Conservation (phyloP, 345 rosid species). For the Eucalyptus tenuipes region DNA sequence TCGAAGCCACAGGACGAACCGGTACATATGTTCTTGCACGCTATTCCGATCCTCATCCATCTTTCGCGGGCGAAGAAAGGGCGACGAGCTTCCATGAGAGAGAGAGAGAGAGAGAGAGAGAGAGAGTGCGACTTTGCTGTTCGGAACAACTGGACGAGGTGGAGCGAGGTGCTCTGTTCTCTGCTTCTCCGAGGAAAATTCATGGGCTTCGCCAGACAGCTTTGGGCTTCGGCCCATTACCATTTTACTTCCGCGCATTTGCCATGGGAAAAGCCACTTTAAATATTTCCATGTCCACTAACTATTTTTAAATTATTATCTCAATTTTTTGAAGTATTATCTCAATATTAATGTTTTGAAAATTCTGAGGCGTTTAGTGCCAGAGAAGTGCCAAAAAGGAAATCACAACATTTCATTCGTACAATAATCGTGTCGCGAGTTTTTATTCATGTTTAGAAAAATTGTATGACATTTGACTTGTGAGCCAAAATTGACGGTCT, state of each 20-base stretch:
- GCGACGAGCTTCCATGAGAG: neutral
- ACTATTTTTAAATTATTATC: neutral
- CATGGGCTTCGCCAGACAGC: neutral
- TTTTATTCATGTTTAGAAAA: neutral
- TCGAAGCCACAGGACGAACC: neutral
- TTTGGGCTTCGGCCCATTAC: neutral
- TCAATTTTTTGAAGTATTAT: neutral
- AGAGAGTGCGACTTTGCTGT: neutral
- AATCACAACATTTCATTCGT: neutral
- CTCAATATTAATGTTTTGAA: neutral
- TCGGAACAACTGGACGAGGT: neutral
- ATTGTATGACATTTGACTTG: fast-evolving
- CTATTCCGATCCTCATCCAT: neutral
- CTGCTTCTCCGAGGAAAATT: neutral
- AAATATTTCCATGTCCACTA: neutral
- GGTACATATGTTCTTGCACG: neutral
- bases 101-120: neutral
- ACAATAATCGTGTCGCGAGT: fast-evolving
- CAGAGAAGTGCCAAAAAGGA: neutral
- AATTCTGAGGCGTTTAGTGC: neutral
- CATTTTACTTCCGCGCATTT: neutral
- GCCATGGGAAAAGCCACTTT: neutral
- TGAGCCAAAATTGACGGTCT: fast-evolving
- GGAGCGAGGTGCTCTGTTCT: neutral
- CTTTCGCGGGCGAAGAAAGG: neutral